Percentiles rank a stretch among this genome's conserved stretches.
phyloP scores from a whole-genome alignment of 371 early-diverging fungal genomes.

The Encephalitozoon romaleae region DNA sequence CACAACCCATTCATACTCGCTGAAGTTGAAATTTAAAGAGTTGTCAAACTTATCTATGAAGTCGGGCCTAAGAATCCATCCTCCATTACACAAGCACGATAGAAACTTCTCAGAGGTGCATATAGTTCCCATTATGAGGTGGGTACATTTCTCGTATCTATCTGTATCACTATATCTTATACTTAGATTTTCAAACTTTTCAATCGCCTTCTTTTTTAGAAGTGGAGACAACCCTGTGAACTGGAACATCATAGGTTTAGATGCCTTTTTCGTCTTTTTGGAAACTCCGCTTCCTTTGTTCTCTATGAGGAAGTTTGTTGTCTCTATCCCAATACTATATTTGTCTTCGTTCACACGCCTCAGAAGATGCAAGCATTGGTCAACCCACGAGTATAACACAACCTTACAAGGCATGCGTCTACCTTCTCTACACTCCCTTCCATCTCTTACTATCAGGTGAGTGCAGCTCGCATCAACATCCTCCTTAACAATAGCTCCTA shows the following conservation, averaged over 20 bases:
- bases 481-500: conserved; percentile 35
- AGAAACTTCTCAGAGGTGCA: conserved; percentile 59
- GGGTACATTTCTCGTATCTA: conserved; percentile 53
- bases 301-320: background rate
- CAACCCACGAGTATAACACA: conserved; percentile 47
- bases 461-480: conserved; percentile 37
- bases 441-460: conserved; percentile 44
- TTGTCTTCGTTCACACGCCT: conserved; percentile 43
- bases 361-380: conserved; percentile 51
- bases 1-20: conserved; percentile 46
- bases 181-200: conserved; percentile 34
- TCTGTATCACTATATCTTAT: conserved; percentile 40
- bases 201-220: conserved; percentile 49
- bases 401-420: conserved; percentile 17
- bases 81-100: conserved; percentile 49
- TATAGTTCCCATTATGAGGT: conserved; percentile 57
- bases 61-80: conserved; percentile 52
- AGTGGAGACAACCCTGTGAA: conserved; percentile 52
- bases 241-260: conserved; percentile 48
- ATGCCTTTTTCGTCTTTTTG: background rate
- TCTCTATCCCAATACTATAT: conserved; percentile 20
- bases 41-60: conserved; percentile 52
- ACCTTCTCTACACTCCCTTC: conserved; percentile 16
- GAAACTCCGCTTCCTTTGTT: background rate
- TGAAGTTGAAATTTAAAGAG: conserved; percentile 39